Conservation (phyloP, 1,284 basidiomycete genomes). For the Leccinum solheimii region DNA sequence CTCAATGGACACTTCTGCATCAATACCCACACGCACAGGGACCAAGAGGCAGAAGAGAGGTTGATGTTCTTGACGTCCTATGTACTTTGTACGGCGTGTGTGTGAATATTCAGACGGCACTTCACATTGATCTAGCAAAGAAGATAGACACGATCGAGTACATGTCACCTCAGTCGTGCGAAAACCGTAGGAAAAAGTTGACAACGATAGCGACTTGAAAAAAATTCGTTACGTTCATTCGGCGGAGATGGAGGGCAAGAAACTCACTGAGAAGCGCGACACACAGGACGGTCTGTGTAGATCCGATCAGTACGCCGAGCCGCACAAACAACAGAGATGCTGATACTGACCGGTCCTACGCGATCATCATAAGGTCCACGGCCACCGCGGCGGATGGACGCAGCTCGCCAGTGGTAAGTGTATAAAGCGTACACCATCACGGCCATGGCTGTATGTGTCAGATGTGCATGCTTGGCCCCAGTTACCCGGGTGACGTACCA, state of each 20-base stretch:
- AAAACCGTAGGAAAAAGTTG: slow-evolving; percentile 87
- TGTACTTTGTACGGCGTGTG: slow-evolving; percentile 6
- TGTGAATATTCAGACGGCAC: slow-evolving; percentile 2
- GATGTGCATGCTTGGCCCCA: background rate
- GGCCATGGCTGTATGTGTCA: slow-evolving; percentile 71
- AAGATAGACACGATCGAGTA: background rate
- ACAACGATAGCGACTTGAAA: slow-evolving; percentile 78
- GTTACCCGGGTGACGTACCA: slow-evolving; percentile 52
- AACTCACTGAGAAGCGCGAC: slow-evolving; percentile 76
- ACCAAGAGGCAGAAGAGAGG: slow-evolving; percentile 60
- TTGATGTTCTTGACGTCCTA: slow-evolving; percentile 27
- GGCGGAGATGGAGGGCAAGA: background rate
- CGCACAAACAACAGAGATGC: slow-evolving; percentile 7
- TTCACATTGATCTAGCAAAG: slow-evolving; percentile 19
- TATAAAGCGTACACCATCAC: slow-evolving; percentile 97
- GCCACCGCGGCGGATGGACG: slow-evolving; percentile 88
- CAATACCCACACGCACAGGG: slow-evolving; percentile 47
- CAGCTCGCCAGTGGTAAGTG: slow-evolving; percentile 95
- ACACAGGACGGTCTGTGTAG: slow-evolving; percentile 78
- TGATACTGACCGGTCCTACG: slow-evolving; percentile 70
- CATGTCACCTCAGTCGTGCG: slow-evolving; percentile 34
- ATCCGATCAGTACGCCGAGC: slow-evolving; percentile 8
- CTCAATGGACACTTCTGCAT: slow-evolving; percentile 63
- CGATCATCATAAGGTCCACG: slow-evolving; percentile 97
- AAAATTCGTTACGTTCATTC: slow-evolving; percentile 6